phyloP scores from a whole-genome alignment of 1,139 yeast genomes.

The Saccharomyces pastorianus region DNA sequence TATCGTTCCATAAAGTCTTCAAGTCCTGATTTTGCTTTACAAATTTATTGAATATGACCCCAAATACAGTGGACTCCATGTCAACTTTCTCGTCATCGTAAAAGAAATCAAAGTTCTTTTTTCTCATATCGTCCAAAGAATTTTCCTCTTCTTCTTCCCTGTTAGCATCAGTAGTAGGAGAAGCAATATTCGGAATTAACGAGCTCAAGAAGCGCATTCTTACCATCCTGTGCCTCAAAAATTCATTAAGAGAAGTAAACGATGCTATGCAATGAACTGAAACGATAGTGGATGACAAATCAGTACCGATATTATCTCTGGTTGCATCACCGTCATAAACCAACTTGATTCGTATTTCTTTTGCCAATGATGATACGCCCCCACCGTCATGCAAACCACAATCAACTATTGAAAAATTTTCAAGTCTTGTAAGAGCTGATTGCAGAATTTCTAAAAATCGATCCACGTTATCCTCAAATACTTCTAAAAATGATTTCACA shows the following conservation, averaged over 20 bases:
- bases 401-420: conserved; percentile 63
- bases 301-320: conserved; percentile 31
- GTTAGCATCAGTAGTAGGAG: not conserved
- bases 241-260: conserved; percentile 60
- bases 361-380: conserved; percentile 57
- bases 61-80: conserved; percentile 67
- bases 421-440: conserved; percentile 67
- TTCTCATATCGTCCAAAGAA: conserved; percentile 13
- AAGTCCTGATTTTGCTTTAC: conserved; percentile 38
- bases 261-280: conserved; percentile 90
- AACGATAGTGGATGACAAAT: conserved; percentile 41
- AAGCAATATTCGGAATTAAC: conserved; percentile 14
- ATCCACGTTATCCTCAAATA: conserved; percentile 39
- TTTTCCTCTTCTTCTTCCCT: not conserved
- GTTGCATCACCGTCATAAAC: conserved; percentile 28
- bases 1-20: conserved; percentile 46
- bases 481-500: conserved; percentile 37
- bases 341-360: conserved; percentile 58
- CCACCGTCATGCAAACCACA: conserved; percentile 38
- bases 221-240: conserved; percentile 40
- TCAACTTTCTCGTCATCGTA: conserved; percentile 57
- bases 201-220: conserved; percentile 22
- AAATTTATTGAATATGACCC: conserved; percentile 60
- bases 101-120: conserved; percentile 51
- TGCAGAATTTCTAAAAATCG: conserved; percentile 52